Evolutionary conservation across 805 yeast genomes (phyloP), one percentile per base, ranked within the genome.

Genomic region (Spencermartinsiella europaea): DNA sequence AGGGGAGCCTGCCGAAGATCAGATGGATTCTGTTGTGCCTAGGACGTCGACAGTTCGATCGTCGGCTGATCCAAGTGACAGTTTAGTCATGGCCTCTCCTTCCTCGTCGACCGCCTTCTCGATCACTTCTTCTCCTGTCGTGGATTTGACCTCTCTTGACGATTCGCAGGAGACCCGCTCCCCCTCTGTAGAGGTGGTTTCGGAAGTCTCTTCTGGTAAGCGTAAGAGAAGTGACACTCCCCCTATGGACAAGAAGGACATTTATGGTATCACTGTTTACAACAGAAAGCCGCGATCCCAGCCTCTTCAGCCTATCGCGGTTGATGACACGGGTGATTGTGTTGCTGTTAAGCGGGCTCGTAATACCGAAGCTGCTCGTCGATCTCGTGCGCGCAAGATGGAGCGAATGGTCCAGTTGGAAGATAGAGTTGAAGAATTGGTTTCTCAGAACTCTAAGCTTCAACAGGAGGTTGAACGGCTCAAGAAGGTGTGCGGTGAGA

Each of bases 351-450:
- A 91, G 72, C 82, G 98, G 64, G 98, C 98, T 5, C 82, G 91
- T 68, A 91, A 93, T 76, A 91, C 91, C n/a, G 96, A 87, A 64
- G 97, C 98, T 56, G 97, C 97, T 5, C 81, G 97, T 67, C 79
- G 96, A 62, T 88, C 96, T 21, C 76, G 97, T 61, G 96, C 96
- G 20, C 80, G 95, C 67, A 88, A 88, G 70, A 79, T 85, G 81
- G 89, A 85, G 66, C 77, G 95, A 68, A 87, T 87, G 95, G 57
- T 67, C 51, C 90, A 85, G 63, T 71, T 88, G 63, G 96, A 88
- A 66, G 79, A 70, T 16, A 81, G 77, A 64, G 88, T 87, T 50
- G 88, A 83, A 56, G 75, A 65, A 34, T 70, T 87, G 52, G 55
- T 83, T 40, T 62, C 67, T 21, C 80, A 73, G 56, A 89, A 88